Percentiles rank a stretch among this genome's conserved stretches.
Evolutionary conservation across 441 rosid genomes (phyloP).

Genomic region (Raphanus hybrid): DNA sequence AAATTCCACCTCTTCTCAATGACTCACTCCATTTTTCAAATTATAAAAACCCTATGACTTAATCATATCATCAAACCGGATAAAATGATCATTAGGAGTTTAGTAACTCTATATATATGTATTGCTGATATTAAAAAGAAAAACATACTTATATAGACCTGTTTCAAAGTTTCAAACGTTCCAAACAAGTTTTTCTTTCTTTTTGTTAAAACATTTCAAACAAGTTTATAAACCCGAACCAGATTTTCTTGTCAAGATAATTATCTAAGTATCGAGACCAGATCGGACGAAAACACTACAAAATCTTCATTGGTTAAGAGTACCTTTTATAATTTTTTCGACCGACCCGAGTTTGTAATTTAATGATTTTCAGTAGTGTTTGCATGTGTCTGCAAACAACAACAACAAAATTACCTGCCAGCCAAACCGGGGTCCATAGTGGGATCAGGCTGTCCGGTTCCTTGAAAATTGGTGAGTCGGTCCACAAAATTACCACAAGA

Average conservation of each 20-base stretch:
- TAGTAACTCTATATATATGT: neutral
- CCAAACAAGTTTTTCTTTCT: neutral
- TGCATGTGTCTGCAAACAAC: neutral
- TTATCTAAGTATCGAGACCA: neutral
- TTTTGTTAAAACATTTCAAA: neutral
- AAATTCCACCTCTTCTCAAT: neutral
- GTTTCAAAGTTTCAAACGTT: neutral
- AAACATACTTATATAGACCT: neutral
- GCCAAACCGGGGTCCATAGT: slow-evolving; percentile 57
- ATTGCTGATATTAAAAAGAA: neutral
- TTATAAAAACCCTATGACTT: neutral
- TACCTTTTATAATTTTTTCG: neutral
- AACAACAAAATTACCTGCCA: slow-evolving; percentile 37
- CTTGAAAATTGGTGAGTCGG: slow-evolving; percentile 51
- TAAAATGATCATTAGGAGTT: neutral
- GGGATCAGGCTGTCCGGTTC: slow-evolving; percentile 53
- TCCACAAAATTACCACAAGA: slow-evolving; percentile 58
- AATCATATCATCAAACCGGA: neutral
- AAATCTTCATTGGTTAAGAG: neutral
- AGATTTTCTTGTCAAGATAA: slow-evolving; percentile 2
- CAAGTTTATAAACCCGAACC: neutral
- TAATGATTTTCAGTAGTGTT: neutral
- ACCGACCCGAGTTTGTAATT: neutral
- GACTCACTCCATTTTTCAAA: neutral
- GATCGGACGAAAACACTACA: neutral